Evolutionary conservation across 805 yeast species (phyloP).

Genomic region (Debaryomyces hansenii): DNA sequence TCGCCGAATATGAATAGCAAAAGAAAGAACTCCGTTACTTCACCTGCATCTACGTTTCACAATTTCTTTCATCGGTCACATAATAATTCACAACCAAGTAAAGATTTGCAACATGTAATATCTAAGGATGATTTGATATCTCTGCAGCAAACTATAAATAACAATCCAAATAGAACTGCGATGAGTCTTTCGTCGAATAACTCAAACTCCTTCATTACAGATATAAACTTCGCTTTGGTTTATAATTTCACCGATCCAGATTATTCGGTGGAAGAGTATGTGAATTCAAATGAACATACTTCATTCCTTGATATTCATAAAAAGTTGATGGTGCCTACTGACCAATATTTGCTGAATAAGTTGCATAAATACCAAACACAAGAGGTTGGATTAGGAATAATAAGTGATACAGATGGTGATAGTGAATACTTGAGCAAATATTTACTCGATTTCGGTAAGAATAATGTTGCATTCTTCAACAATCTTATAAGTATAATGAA

Average conservation of each 20-base stretch:
- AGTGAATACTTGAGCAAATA: constrained; percentile 13
- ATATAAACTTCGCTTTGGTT: constrained; percentile 27
- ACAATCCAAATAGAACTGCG: constrained; percentile 17
- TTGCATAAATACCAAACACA: constrained; percentile 13
- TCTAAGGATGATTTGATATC: not conserved
- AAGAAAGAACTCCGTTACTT: constrained; percentile 25
- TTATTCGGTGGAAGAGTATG: constrained; percentile 24
- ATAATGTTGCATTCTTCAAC: constrained; percentile 16
- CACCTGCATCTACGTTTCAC: constrained; percentile 34
- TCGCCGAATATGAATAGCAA: not conserved
- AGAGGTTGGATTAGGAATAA: constrained; percentile 23
- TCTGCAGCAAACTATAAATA: constrained; percentile 5
- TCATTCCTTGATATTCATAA: constrained; percentile 27
- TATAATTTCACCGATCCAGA: constrained; percentile 36
- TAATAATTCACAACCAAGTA: constrained; percentile 10
- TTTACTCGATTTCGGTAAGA: constrained; percentile 18
- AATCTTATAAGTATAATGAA: constrained; percentile 17
- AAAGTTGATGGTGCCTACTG: constrained; percentile 33
- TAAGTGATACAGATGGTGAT: constrained; percentile 7
- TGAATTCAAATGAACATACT: constrained; percentile 18
- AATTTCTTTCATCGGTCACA: constrained; percentile 32
- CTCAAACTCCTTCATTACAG: constrained; percentile 33
- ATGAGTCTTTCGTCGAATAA: constrained; percentile 34
- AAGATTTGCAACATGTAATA: constrained; percentile 5
- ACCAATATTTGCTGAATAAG: constrained; percentile 29